Percentiles rank a stretch among this genome's conserved stretches.
These are phyloP conservation scores for Meripilus lineatus DNA, from an alignment of 1,284 basidiomycete species.

Conservation along the genomic window DNA sequence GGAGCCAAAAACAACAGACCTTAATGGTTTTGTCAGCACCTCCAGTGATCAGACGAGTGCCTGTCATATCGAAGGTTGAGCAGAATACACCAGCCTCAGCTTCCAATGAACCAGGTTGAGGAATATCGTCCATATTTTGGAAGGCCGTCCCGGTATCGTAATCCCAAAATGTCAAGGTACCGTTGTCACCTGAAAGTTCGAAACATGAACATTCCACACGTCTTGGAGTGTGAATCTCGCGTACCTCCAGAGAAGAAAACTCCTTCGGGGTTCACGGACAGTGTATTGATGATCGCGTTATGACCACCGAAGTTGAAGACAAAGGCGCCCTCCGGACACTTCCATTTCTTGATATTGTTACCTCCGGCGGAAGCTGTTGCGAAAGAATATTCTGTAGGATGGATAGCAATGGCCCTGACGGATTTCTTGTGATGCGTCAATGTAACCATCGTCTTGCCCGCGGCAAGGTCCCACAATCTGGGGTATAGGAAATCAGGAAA, in stretches of 20 bases:
- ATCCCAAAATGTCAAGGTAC: conserved; percentile 89
- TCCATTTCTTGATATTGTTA: conserved; percentile 99
- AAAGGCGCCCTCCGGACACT: conserved; percentile 93
- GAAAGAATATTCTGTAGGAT: conserved; percentile 95
- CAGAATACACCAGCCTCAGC: conserved; percentile 95
- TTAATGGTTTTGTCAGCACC: conserved; percentile 99
- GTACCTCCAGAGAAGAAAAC: conserved; percentile 94
- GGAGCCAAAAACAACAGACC: conserved; percentile 36
- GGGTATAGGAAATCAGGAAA: neutral
- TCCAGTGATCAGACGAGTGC: conserved; percentile 92
- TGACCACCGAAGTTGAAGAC: conserved; percentile 96
- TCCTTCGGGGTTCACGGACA: conserved; percentile 92
- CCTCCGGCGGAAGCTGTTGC: conserved; percentile 93
- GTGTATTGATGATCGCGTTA: conserved; percentile 95
- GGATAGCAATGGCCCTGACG: conserved; percentile 88
- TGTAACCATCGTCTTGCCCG: conserved; percentile 93
- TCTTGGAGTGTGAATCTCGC: conserved; percentile 19
- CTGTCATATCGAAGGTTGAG: conserved; percentile 94
- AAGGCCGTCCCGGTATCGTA: conserved; percentile 93
- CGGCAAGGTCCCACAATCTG: conserved; percentile 97
- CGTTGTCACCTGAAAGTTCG: conserved; percentile 70
- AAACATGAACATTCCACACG: neutral
- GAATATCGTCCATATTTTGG: conserved; percentile 91
- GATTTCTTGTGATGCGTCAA: conserved; percentile 99
- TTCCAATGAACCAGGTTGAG: conserved; percentile 95